A percentile compares a stretch with the other conserved stretches of the same genome.
Conservation (phyloP, 2,329 filamentous ascomycete species). For the Apiospora rasikravindrae region DNA sequence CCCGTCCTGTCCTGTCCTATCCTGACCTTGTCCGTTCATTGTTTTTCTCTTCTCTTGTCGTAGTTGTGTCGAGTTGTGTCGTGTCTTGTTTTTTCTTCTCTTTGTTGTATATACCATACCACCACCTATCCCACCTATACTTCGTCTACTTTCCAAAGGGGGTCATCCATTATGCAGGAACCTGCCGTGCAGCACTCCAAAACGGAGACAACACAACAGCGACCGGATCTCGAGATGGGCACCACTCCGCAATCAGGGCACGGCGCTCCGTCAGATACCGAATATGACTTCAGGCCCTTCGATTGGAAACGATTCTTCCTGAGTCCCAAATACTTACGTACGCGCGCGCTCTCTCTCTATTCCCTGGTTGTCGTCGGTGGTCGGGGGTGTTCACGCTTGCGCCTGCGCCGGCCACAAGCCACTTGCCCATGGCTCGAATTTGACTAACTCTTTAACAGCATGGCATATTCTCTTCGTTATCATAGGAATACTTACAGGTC, state of each 20-base stretch:
- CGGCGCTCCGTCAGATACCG: neutral
- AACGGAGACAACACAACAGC: conserved; percentile 1
- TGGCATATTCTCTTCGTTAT: conserved; percentile 38
- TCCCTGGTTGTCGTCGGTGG: neutral
- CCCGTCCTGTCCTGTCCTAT: neutral
- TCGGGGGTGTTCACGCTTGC: neutral
- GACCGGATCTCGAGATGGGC: conserved; percentile 15
- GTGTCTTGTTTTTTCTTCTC: neutral
- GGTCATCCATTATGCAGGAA: conserved; percentile 7
- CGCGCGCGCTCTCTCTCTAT: neutral
- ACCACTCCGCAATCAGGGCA: neutral
- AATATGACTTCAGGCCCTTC: conserved; percentile 17
- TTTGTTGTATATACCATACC: neutral
- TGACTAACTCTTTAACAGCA: conserved; percentile 19
- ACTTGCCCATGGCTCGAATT: neutral
- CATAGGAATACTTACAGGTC: conserved; percentile 36
- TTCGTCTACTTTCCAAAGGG: neutral
- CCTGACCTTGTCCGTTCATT: conserved; percentile 10
- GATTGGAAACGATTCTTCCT: conserved; percentile 19
- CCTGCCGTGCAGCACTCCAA: conserved; percentile 7
- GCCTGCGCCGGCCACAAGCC: neutral
- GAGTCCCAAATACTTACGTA: conserved; percentile 19
- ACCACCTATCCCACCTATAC: neutral
- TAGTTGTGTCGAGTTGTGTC: neutral
- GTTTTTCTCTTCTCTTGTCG: neutral